Evolutionary conservation across 2,329 filamentous ascomycete genomes (phyloP), one percentile per base, ranked within the genome.

Genomic region (Aureobasidium sp.): DNA sequence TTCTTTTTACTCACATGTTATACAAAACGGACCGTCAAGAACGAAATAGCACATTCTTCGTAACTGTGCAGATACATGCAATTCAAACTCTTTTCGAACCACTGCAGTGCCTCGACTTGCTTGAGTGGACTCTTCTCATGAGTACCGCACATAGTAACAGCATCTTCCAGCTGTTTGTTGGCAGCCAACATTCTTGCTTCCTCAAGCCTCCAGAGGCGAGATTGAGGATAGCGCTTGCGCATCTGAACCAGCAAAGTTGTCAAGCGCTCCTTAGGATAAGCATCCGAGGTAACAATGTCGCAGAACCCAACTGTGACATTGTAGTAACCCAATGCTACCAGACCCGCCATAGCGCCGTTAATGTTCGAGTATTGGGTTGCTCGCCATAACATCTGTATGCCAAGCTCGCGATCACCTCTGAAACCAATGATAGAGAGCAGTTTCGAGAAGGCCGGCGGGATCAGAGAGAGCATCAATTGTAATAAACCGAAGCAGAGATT

Each of bases 401-500:
- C 94, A 42, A 87, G 83, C 65, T 90, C 85, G 47, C 92, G 87
- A 72, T 97, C 92, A 36, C 94, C 94, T 64, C 85, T 87, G 76
- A 97, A 97, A 1, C 94, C 94, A 34, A 97, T 88, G 46, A 97
- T 87, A 63, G 87, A 90, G 4, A 97, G 80, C 1, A 99, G 82
- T 62, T 86, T 88, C n/a, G 85, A 88, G 73, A 97, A 96, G 0
- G 92, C 85, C 0, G 94, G 94, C 0, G 94, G 95, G 0, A 97
- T 86, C 78, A 97, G 88, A 13, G 91, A 95, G n/a, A 97, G 86
- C 60, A 97, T 80, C 1, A 97, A 80, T 15, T 95, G 82, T 1
- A 97, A 77, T 36, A 95, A 82, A 3, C 94, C 94, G 69, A 92
- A 97, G 74, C 91, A 96, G 74, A 97, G 87, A 71, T 89, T 94